Evolutionary conservation across 352 stramenopile species (phyloP).

Genomic region (Phytophthora tentaculata): DNA sequence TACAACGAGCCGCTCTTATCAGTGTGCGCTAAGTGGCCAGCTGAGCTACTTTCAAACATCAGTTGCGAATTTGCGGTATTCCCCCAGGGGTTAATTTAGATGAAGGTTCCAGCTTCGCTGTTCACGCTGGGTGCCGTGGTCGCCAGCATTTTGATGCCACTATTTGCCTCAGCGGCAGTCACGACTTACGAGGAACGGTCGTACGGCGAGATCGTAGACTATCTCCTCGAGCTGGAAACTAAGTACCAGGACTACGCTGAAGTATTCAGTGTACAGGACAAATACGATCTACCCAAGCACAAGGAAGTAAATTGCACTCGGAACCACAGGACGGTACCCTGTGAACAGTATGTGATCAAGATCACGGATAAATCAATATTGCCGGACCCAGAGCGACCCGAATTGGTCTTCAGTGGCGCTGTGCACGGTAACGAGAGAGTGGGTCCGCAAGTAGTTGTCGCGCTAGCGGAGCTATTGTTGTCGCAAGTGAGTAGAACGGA

Average conservation of each 20-base stretch:
- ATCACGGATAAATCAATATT: slow-evolving; percentile 82
- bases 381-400: slow-evolving; percentile 73
- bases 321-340: slow-evolving; percentile 33
- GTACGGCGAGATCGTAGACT: slow-evolving; percentile 79
- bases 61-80: slow-evolving; percentile 4
- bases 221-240: slow-evolving; percentile 55
- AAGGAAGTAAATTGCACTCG: slow-evolving; percentile 54
- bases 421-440: slow-evolving; percentile 96
- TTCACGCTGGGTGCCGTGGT: neutral
- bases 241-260: slow-evolving; percentile 76
- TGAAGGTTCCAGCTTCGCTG: slow-evolving; percentile 15
- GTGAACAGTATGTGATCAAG: slow-evolving; percentile 84
- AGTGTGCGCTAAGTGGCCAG: neutral
- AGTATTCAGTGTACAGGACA: slow-evolving; percentile 80
- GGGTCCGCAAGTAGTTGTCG: slow-evolving; percentile 84
- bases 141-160: slow-evolving; percentile 1
- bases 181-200: slow-evolving; percentile 57
- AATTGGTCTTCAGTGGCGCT: slow-evolving; percentile 94
- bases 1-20: neutral
- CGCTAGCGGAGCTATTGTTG: slow-evolving; percentile 71
- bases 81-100: slow-evolving; percentile 6
- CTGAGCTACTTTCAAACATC: slow-evolving; percentile 1
- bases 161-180: slow-evolving; percentile 3
- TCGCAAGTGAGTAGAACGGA: slow-evolving; percentile 54
- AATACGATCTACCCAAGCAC: slow-evolving; percentile 66